These are phyloP conservation scores for Chrysosporium queenslandicum DNA, from an alignment of 2,329 filamentous ascomycete genomes.

Conservation along the genomic window DNA sequence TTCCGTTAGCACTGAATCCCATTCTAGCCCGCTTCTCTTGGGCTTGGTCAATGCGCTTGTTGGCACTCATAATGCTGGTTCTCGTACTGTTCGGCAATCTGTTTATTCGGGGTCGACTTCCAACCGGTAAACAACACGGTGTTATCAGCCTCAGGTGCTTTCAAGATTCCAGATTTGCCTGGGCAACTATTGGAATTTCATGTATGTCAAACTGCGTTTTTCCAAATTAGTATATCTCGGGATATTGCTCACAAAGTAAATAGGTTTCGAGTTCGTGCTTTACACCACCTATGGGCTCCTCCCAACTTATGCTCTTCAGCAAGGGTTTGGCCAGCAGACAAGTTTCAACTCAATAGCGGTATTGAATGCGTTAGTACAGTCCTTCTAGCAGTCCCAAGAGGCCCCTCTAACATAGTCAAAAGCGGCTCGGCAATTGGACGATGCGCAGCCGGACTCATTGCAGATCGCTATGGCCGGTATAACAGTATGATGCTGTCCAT, in stretches of 20 bases:
- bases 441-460: slow-evolving; percentile 45
- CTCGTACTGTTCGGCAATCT: slow-evolving; percentile 7
- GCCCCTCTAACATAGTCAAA: neutral
- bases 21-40: slow-evolving; percentile 24
- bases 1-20: slow-evolving; percentile 28
- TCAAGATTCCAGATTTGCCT: neutral
- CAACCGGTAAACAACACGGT: slow-evolving; percentile 6
- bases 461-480: slow-evolving; percentile 45
- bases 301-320: neutral
- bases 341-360: neutral
- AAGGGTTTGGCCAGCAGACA: neutral
- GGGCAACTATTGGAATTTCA: slow-evolving; percentile 1
- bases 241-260: neutral
- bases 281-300: neutral
- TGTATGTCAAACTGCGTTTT: neutral
- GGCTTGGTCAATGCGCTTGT: slow-evolving; percentile 19
- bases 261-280: slow-evolving; percentile 2
- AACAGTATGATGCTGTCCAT: slow-evolving; percentile 46
- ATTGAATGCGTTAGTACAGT: neutral
- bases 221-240: neutral
- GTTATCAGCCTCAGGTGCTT: neutral
- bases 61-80: slow-evolving; percentile 16
- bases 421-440: slow-evolving; percentile 32
- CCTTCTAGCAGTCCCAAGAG: neutral
- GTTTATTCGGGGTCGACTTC: slow-evolving; percentile 16